phyloP scores from a whole-genome alignment of 2,329 filamentous ascomycete species.

The Sarocladiaceae sp. region DNA sequence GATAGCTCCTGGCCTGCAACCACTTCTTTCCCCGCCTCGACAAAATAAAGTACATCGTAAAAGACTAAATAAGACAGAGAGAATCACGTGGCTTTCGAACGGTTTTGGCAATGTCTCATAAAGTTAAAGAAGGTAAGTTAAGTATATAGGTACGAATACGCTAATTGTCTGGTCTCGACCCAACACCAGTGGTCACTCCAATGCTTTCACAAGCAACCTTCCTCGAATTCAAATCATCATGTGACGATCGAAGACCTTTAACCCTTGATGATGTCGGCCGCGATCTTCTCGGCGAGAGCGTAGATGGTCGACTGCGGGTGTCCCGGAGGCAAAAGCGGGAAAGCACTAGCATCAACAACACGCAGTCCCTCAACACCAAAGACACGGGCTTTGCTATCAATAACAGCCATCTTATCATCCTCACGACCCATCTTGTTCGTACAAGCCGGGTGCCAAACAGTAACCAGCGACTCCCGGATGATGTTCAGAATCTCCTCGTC shows the following conservation, averaged over 20 bases:
- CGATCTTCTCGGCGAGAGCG: slow-evolving; percentile 36
- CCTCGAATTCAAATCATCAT: slow-evolving; percentile 1
- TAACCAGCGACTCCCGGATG: slow-evolving; percentile 37
- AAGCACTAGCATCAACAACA: slow-evolving; percentile 55
- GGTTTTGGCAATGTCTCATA: too few species aligned
- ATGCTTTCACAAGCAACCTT: too few species aligned
- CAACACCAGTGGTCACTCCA: too few species aligned
- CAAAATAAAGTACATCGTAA: too few species aligned
- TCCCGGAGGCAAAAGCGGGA: slow-evolving; percentile 35
- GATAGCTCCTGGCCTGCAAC: too few species aligned
- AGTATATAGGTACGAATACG: too few species aligned
- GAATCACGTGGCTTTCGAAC: too few species aligned
- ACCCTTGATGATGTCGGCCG: slow-evolving; percentile 13
- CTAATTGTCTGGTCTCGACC: too few species aligned
- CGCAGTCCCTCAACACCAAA: slow-evolving; percentile 46
- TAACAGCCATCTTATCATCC: slow-evolving; percentile 44
- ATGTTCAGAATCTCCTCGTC: slow-evolving; percentile 19
- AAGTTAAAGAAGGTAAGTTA: too few species aligned
- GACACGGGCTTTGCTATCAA: slow-evolving; percentile 49
- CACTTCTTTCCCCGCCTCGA: too few species aligned
- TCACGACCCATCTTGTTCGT: slow-evolving; percentile 48
- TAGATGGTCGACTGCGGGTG: slow-evolving; percentile 29
- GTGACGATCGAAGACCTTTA: background rate
- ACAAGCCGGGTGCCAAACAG: slow-evolving; percentile 46
- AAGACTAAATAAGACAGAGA: too few species aligned